A percentile compares a stretch with the other conserved stretches of the same genome.
Conservation (phyloP, 1,284 basidiomycete genomes). For the Sporisorium iseilematis-ciliati region DNA sequence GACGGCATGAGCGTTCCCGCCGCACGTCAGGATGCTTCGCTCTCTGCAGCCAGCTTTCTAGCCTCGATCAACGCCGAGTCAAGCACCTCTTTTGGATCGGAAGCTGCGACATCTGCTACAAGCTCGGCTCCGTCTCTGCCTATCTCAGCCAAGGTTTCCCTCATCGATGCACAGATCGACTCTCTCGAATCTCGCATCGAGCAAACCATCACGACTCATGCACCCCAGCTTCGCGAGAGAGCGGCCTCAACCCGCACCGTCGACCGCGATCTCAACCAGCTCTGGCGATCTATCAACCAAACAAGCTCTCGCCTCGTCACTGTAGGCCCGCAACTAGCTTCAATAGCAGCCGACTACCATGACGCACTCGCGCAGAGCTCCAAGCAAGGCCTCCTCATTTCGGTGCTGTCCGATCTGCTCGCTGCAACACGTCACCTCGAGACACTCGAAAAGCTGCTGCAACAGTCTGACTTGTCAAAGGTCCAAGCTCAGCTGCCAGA, state of each 20-base stretch:
- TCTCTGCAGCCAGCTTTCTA: slow-evolving; percentile 46
- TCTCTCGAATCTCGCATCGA: slow-evolving; percentile 31
- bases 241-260: slow-evolving; percentile 29
- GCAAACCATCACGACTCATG: slow-evolving; percentile 26
- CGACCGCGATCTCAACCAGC: slow-evolving; percentile 36
- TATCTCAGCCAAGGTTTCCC: slow-evolving; percentile 48
- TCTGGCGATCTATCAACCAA: slow-evolving; percentile 44
- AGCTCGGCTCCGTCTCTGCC: slow-evolving; percentile 36
- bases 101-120: slow-evolving; percentile 12
- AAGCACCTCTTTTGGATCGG: slow-evolving; percentile 26
- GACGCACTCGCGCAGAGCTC: slow-evolving; percentile 40
- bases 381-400: slow-evolving; percentile 36
- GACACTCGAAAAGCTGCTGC: slow-evolving; percentile 30
- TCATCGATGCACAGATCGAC: slow-evolving; percentile 56
- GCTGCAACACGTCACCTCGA: slow-evolving; percentile 30
- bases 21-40: slow-evolving; percentile 17
- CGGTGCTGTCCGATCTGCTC: slow-evolving; percentile 35
- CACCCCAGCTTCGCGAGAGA: slow-evolving; percentile 31
- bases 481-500: slow-evolving; percentile 18
- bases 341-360: slow-evolving; percentile 29
- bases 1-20: slow-evolving; percentile 26
- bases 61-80: slow-evolving; percentile 46
- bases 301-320: slow-evolving; percentile 36
- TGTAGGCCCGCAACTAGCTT: slow-evolving; percentile 29
- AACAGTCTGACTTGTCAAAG: slow-evolving; percentile 8